A percentile compares a stretch with the other conserved stretches of the same genome.
phyloP scores from a whole-genome alignment of 305 asterid genomes.

The Fraxinus velutina region DNA sequence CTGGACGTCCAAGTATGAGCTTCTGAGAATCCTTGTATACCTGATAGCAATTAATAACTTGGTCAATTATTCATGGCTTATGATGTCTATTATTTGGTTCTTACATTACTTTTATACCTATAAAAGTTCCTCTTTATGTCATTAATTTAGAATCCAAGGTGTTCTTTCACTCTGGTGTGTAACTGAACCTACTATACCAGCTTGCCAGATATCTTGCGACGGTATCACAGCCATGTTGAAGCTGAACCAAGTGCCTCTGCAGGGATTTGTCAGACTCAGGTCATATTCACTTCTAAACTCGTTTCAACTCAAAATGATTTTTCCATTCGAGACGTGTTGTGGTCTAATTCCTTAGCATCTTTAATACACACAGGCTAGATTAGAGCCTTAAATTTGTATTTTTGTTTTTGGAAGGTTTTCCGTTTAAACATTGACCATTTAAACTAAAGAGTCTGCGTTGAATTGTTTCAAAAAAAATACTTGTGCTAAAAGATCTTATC shows the following conservation, averaged over 20 bases:
- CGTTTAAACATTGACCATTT: not conserved
- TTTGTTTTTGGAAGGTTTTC: not conserved
- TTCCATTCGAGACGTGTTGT: not conserved
- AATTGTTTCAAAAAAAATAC: not conserved
- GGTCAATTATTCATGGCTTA: not conserved
- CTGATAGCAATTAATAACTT: not conserved
- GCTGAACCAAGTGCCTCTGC: conserved; percentile 28
- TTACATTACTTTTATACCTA: not conserved
- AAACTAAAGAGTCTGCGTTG: not conserved
- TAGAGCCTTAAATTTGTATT: not conserved
- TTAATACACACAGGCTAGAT: not conserved
- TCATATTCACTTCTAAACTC: conserved; percentile 12
- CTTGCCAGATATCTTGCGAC: conserved; percentile 36
- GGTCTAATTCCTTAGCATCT: not conserved
- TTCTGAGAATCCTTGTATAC: not conserved
- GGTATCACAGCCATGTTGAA: conserved; percentile 30
- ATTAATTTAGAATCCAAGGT: not conserved
- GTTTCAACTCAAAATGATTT: not conserved
- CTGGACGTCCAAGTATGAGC: not conserved
- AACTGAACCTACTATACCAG: conserved; percentile 28
- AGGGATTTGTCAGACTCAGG: conserved; percentile 29
- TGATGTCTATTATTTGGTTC: not conserved
- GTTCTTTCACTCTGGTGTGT: not conserved
- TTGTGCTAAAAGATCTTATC: not conserved
- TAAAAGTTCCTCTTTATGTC: not conserved